These are phyloP conservation scores for Amoebophrya sp. DNA, from an alignment of 169 alveolate genomes.

Conservation along the genomic window DNA sequence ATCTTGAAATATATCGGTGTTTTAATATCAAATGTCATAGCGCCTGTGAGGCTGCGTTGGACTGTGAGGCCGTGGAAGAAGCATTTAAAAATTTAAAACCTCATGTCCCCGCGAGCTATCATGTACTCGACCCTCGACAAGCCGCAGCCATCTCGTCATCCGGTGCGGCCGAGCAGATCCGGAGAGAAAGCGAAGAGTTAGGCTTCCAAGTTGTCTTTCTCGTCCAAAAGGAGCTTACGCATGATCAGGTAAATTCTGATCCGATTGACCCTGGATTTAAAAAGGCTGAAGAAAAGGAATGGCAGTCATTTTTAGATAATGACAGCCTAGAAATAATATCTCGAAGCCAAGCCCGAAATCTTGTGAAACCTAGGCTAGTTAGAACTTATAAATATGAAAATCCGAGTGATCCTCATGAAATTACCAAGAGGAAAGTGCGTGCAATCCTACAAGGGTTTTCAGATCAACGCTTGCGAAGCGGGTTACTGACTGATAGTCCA, in stretches of 20 bases:
- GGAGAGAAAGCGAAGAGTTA: neutral
- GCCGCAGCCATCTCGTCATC: neutral
- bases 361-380: neutral
- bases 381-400: neutral
- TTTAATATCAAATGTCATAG: neutral
- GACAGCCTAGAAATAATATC: neutral
- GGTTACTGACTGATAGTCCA: neutral
- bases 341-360: neutral
- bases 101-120: neutral
- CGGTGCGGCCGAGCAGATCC: neutral
- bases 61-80: neutral
- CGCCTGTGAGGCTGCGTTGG: neutral
- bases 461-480: neutral
- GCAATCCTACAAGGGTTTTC: neutral
- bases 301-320: neutral
- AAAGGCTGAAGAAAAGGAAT: neutral
- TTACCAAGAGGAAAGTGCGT: neutral
- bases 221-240: neutral
- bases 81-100: neutral
- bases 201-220: neutral
- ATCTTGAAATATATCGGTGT: neutral
- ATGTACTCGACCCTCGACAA: neutral
- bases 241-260: neutral
- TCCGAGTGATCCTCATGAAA: neutral
- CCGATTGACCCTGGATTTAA: neutral